A percentile compares a stretch with the other conserved stretches of the same genome.
Evolutionary conservation across 179 eudicot species (phyloP).

Genomic region (Beta macrorhiza): DNA sequence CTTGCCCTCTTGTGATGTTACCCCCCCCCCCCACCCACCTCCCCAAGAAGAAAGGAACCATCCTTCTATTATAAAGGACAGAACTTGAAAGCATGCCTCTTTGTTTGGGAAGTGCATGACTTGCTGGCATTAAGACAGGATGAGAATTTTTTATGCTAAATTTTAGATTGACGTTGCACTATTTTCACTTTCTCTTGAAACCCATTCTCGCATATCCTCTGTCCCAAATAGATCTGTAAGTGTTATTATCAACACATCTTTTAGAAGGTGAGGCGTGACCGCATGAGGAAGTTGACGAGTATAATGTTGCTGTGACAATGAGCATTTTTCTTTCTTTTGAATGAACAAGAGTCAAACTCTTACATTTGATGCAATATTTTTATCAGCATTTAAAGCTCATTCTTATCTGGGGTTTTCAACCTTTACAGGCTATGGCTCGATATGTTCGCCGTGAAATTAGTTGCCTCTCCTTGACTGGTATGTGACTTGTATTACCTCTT

Average conservation of each 20-base stretch:
- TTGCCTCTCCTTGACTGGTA: constrained; percentile 81
- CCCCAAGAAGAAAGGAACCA: neutral
- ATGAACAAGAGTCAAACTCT: neutral
- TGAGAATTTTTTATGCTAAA: neutral
- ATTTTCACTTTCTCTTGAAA: too few relatives aligned
- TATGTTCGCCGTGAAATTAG: constrained; percentile 72
- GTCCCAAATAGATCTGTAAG: neutral
- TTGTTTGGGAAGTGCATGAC: neutral
- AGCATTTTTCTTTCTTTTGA: neutral
- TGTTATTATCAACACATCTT: neutral
- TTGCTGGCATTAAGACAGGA: neutral
- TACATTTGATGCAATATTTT: neutral
- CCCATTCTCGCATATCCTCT: neutral
- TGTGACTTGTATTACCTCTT: neutral
- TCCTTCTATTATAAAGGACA: neutral
- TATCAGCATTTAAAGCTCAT: neutral
- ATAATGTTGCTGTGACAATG: neutral
- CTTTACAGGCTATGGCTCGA: constrained; percentile 64
- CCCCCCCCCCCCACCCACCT: too few relatives aligned
- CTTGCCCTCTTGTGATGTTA: too few relatives aligned
- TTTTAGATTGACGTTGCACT: neutral
- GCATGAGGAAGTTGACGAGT: neutral
- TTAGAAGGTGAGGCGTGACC: neutral
- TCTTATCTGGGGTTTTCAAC: constrained; percentile 12
- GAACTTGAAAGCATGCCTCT: neutral